These are phyloP conservation scores for Rubia peregrina DNA, from an alignment of 305 asterid species.

Conservation along the genomic window DNA sequence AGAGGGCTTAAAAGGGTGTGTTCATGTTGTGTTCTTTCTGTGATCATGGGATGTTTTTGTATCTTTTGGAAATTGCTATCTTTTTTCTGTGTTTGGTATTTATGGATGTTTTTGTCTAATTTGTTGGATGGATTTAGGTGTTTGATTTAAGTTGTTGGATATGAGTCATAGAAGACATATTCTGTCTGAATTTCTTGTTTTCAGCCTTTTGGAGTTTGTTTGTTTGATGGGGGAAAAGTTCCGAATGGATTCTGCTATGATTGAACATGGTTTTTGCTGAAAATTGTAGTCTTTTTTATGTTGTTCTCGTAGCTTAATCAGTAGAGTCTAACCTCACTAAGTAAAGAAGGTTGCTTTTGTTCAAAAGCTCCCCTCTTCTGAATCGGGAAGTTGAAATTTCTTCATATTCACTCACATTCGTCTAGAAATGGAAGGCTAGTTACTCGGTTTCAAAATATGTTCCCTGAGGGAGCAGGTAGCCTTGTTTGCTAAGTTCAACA, in stretches of 20 bases:
- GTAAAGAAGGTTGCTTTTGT: not conserved
- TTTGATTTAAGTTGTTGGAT: not conserved
- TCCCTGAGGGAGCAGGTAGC: not conserved
- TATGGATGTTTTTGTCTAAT: not conserved
- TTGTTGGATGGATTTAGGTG: not conserved
- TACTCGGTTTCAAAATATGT: not conserved
- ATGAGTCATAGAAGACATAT: not conserved
- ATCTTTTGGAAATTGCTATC: not conserved
- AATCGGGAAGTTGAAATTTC: not conserved
- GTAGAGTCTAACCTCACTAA: not conserved
- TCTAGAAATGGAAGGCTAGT: not conserved
- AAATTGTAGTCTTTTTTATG: not conserved
- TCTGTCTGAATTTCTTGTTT: not conserved
- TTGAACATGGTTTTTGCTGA: not conserved
- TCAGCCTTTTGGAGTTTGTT: not conserved
- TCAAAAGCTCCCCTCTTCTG: not conserved
- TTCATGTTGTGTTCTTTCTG: not conserved
- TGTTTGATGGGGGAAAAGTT: not conserved
- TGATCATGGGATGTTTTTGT: slow-evolving; percentile 2
- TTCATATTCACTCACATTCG: not conserved
- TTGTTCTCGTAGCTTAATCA: not conserved
- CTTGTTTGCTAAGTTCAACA: not conserved
- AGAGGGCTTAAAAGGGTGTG: not conserved
- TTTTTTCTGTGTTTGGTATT: not conserved
- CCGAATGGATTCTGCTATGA: not conserved